Conservation (phyloP, 108 stramenopile genomes). For the Stephanodiscus triporus region DNA sequence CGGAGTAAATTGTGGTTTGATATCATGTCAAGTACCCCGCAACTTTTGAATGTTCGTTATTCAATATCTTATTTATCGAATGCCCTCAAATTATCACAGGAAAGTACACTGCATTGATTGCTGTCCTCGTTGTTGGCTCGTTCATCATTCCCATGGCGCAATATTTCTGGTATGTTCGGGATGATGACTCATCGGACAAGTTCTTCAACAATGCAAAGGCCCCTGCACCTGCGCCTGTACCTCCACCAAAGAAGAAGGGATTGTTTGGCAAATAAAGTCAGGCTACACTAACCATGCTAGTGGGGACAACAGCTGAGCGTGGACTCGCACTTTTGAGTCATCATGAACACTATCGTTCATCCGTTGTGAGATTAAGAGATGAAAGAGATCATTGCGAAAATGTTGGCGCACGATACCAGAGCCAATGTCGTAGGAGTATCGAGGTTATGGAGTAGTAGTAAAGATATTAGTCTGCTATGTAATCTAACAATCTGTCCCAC, state of each 20-base stretch:
- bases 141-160: slow-evolving; percentile 98
- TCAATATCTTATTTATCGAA: neutral
- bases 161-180: slow-evolving; percentile 96
- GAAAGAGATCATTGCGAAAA: too few species aligned
- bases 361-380: too few species aligned
- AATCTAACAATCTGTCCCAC: too few species aligned
- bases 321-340: too few species aligned
- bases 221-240: slow-evolving; percentile 56
- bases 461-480: too few species aligned
- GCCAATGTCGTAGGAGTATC: too few species aligned
- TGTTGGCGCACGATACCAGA: too few species aligned
- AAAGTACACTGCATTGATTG: slow-evolving; percentile 93
- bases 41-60: slow-evolving; percentile 26
- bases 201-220: slow-evolving; percentile 67
- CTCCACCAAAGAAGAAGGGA: slow-evolving; percentile 76
- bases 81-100: slow-evolving; percentile 43
- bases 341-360: too few species aligned
- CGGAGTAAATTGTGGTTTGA: too few species aligned
- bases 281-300: too few species aligned
- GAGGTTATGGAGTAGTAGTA: too few species aligned
- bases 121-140: slow-evolving; percentile 91
- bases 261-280: slow-evolving; percentile 50
- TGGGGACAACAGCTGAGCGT: too few species aligned
- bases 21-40: slow-evolving; percentile 53
- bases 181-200: slow-evolving; percentile 85